Evolutionary conservation across 2,329 filamentous ascomycete species (phyloP).

Genomic region (Paracoccidioides lutzii): DNA sequence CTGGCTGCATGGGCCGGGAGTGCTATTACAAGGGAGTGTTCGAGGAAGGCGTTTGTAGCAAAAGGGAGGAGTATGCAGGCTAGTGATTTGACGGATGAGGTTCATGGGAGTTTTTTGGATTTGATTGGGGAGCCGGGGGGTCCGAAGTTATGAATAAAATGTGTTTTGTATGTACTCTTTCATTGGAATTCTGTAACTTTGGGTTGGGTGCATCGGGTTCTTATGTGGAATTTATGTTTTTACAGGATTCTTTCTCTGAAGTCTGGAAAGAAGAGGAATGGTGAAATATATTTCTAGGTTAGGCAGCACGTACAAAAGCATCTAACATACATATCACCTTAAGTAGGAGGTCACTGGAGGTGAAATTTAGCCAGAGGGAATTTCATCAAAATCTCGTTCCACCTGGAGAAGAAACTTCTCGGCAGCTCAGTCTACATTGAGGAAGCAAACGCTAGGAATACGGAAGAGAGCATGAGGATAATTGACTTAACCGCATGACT

Average conservation of each 20-base stretch:
- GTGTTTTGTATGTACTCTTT: not conserved
- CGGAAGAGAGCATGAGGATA: too few species aligned
- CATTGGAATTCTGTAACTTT: not conserved
- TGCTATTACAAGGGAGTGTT: conserved; percentile 80
- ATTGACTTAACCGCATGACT: too few species aligned
- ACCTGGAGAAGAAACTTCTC: not conserved
- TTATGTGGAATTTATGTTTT: not conserved
- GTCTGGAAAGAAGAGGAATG: not conserved
- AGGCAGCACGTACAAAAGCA: not conserved
- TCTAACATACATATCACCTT: not conserved
- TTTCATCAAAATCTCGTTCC: too few species aligned
- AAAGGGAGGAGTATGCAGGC: conserved; percentile 83
- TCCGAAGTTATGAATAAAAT: conserved; percentile 17
- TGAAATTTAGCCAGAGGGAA: not conserved
- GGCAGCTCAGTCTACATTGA: not conserved
- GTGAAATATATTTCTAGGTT: not conserved
- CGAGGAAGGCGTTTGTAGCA: conserved; percentile 70
- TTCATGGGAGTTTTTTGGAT: conserved; percentile 66
- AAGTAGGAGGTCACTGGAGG: not conserved
- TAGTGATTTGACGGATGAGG: conserved; percentile 81
- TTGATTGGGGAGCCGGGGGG: conserved; percentile 60
- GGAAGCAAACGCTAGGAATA: too few species aligned
- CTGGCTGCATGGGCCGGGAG: conserved; percentile 79
- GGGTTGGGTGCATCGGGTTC: not conserved
- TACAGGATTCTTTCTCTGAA: not conserved